Percentiles rank a stretch among this genome's conserved stretches.
Conservation (phyloP, 768 basidiomycete species). For the Auriscalpium orientale region DNA sequence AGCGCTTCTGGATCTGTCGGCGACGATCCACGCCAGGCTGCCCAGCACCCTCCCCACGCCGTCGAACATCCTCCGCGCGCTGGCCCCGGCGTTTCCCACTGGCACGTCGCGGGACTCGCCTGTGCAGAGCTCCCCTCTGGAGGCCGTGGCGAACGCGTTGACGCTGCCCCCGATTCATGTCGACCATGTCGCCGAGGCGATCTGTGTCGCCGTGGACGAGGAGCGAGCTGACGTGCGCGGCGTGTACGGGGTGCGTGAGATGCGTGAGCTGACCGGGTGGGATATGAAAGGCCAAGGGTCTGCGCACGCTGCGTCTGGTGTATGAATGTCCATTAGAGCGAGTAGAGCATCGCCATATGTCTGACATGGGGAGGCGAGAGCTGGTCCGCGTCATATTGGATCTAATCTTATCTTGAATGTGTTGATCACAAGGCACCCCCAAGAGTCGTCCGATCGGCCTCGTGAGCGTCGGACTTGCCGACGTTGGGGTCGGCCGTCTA, state of each 20-base stretch:
- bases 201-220: slow-evolving; percentile 55
- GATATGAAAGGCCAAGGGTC: slow-evolving; percentile 17
- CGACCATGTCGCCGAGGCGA: slow-evolving; percentile 86
- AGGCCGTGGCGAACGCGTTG: slow-evolving; percentile 71
- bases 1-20: slow-evolving; percentile 73
- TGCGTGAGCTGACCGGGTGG: slow-evolving; percentile 77
- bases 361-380: too few species aligned
- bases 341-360: too few species aligned
- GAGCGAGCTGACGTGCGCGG: slow-evolving; percentile 43
- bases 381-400: too few species aligned
- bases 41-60: slow-evolving; percentile 57
- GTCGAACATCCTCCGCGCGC: slow-evolving; percentile 48
- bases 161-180: slow-evolving; percentile 90
- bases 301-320: neutral
- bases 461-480: too few species aligned
- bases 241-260: slow-evolving; percentile 59
- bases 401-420: too few species aligned
- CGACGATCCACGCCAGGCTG: slow-evolving; percentile 56
- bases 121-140: slow-evolving; percentile 39
- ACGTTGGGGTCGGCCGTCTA: too few species aligned
- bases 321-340: too few species aligned
- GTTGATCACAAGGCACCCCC: too few species aligned
- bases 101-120: slow-evolving; percentile 18
- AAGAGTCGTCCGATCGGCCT: too few species aligned
- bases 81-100: slow-evolving; percentile 27